A percentile compares a stretch with the other conserved stretches of the same genome.
Evolutionary conservation across 2,329 filamentous ascomycete species (phyloP).

Genomic region (Didymosphaeria variabile): DNA sequence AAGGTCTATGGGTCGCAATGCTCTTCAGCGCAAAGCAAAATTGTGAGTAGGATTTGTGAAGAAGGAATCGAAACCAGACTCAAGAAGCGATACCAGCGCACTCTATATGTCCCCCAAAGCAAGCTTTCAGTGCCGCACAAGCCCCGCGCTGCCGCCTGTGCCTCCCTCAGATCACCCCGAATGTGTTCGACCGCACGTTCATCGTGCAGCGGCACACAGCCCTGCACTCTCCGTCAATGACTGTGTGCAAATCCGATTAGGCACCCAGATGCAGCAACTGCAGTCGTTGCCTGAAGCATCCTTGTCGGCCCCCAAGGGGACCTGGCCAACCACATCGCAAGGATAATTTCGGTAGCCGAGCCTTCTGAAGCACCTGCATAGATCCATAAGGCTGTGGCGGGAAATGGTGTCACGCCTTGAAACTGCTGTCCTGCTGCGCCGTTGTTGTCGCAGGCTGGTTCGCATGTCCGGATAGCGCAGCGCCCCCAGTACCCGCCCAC

Average conservation of each 20-base stretch:
- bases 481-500: not conserved
- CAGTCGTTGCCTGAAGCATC: constrained; percentile 2
- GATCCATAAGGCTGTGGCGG: not conserved
- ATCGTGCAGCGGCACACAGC: constrained; percentile 4
- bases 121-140: not conserved
- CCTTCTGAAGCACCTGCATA: not conserved
- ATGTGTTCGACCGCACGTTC: not conserved
- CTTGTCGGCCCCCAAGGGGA: constrained; percentile 7
- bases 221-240: not conserved
- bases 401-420: not conserved
- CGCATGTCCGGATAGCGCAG: not conserved
- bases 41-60: not conserved
- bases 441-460: not conserved
- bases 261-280: not conserved
- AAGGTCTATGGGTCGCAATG: not conserved
- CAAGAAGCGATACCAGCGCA: not conserved
- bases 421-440: not conserved
- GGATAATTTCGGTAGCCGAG: not conserved
- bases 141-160: constrained; percentile 7
- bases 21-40: not conserved
- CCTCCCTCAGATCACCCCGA: constrained; percentile 1
- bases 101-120: constrained; percentile 5
- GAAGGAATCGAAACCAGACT: not conserved
- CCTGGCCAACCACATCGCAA: not conserved
- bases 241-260: constrained; percentile 8